Conservation (phyloP, 257 asterid species). For the Misopates orontium region DNA sequence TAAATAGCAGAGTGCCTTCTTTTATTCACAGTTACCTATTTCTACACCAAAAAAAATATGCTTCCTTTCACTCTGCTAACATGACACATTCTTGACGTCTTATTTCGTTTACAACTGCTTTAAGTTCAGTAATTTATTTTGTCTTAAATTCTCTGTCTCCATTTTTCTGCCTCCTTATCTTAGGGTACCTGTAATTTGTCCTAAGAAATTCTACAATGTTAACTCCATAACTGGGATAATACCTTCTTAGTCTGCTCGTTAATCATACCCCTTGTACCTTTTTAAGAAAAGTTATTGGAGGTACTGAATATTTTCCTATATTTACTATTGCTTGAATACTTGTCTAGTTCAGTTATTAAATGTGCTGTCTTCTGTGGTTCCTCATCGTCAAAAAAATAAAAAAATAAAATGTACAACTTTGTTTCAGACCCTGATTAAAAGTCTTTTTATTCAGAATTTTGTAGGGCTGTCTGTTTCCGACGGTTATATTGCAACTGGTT, state of each 20-base stretch:
- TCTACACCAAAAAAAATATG: too few relatives aligned
- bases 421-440: slow-evolving; percentile 27
- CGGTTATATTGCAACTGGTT: slow-evolving; percentile 95
- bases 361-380: neutral
- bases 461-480: slow-evolving; percentile 92
- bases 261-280: neutral
- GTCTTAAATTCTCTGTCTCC: too few relatives aligned
- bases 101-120: too few relatives aligned
- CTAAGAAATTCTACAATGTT: too few relatives aligned
- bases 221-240: neutral
- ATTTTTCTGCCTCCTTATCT: too few relatives aligned
- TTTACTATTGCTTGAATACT: neutral
- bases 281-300: neutral
- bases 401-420: neutral
- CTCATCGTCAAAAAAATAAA: neutral
- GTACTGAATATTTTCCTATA: neutral
- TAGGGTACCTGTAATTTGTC: too few relatives aligned
- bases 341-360: neutral
- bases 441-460: slow-evolving; percentile 63
- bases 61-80: too few relatives aligned
- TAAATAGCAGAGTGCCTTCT: too few relatives aligned
- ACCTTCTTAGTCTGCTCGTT: neutral
- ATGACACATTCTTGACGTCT: too few relatives aligned
- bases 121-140: too few relatives aligned
- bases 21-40: too few relatives aligned